A percentile compares a stretch with the other conserved stretches of the same genome.
phyloP scores from a whole-genome alignment of 768 basidiomycete species.

The Rhizopogon roseolus region DNA sequence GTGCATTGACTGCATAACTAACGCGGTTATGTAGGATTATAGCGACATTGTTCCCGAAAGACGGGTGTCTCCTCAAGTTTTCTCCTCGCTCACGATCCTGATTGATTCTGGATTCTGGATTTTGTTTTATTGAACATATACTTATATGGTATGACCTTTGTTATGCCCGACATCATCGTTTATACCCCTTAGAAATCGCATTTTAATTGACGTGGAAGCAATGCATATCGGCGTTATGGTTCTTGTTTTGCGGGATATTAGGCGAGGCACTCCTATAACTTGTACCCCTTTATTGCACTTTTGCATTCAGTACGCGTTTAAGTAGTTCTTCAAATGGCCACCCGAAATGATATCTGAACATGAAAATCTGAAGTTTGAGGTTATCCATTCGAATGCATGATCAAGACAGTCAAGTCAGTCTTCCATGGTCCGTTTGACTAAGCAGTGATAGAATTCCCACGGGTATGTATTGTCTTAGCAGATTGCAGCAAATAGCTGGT shows the following conservation, averaged over 20 bases:
- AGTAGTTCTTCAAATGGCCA: too few species aligned
- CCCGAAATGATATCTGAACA: too few species aligned
- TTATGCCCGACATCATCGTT: not conserved
- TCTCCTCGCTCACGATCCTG: slow-evolving; percentile 45
- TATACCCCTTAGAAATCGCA: slow-evolving; percentile 7
- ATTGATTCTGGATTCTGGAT: not conserved
- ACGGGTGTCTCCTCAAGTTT: slow-evolving; percentile 80
- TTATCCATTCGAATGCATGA: too few species aligned
- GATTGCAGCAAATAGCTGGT: too few species aligned
- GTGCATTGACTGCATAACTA: not conserved
- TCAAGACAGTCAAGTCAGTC: too few species aligned
- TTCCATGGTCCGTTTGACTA: too few species aligned
- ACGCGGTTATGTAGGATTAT: slow-evolving; percentile 57
- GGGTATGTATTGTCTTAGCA: too few species aligned
- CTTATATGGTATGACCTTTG: not conserved
- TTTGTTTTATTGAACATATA: not conserved
- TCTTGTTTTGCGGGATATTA: not conserved
- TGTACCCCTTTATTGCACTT: too few species aligned
- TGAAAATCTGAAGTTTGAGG: too few species aligned
- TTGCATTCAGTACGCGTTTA: too few species aligned
- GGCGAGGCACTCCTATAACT: too few species aligned
- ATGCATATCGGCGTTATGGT: not conserved
- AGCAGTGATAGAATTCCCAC: too few species aligned
- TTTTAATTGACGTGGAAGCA: slow-evolving; percentile 10
- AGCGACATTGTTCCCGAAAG: slow-evolving; percentile 95